A percentile compares a stretch with the other conserved stretches of the same genome.
phyloP scores from a whole-genome alignment of 2,329 filamentous ascomycete species.

The Monascus ruber region DNA sequence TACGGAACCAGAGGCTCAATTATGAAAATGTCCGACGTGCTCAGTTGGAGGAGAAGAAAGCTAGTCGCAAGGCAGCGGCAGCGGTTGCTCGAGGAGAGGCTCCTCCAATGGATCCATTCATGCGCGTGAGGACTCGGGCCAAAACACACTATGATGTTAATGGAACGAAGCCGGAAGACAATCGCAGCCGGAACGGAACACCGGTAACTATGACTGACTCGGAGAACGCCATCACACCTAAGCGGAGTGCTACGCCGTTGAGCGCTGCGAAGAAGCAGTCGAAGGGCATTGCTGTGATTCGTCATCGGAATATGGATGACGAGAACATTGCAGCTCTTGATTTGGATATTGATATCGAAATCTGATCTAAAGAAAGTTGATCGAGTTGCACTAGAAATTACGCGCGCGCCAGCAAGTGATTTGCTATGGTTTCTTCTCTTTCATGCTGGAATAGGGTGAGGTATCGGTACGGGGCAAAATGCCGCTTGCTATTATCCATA shows the following conservation, averaged over 20 bases:
- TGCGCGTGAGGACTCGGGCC: conserved; percentile 54
- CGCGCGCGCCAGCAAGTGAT: too few species aligned
- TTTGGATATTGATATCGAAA: conserved; percentile 83
- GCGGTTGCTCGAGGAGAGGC: conserved; percentile 54
- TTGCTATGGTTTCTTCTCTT: too few species aligned
- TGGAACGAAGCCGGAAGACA: conserved; percentile 26
- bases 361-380: conserved; percentile 32
- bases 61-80: conserved; percentile 48
- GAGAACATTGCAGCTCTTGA: conserved; percentile 86
- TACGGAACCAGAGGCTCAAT: conserved; percentile 72
- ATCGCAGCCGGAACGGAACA: conserved; percentile 37
- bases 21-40: conserved; percentile 84
- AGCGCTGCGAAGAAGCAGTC: conserved; percentile 20
- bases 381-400: too few species aligned
- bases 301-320: conserved; percentile 70
- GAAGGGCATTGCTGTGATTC: conserved; percentile 54
- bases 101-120: conserved; percentile 38
- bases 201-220: conserved; percentile 41
- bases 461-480: too few species aligned
- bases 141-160: conserved; percentile 58
- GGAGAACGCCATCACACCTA: conserved; percentile 42
- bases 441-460: too few species aligned
- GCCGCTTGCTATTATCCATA: too few species aligned
- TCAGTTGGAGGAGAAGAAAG: conserved; percentile 67
- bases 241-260: conserved; percentile 26